phyloP scores from a whole-genome alignment of 2,329 filamentous ascomycete genomes.

The Thielaviopsis musarum region DNA sequence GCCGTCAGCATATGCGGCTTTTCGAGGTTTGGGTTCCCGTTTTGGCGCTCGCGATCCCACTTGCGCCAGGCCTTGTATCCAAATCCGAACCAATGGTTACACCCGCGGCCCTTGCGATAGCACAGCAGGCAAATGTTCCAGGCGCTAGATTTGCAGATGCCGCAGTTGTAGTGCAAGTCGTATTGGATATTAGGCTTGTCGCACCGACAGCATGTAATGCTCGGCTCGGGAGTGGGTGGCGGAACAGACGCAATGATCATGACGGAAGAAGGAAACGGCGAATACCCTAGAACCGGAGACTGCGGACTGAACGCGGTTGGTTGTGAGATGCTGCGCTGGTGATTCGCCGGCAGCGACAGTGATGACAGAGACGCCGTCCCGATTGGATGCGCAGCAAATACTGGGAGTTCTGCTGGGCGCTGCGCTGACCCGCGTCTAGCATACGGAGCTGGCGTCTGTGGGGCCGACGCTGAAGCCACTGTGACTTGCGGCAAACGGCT shows the following conservation, averaged over 20 bases:
- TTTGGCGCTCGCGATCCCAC: slow-evolving; percentile 40
- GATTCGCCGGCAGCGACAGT: neutral
- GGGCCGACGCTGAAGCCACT: neutral
- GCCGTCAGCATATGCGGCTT: slow-evolving; percentile 42
- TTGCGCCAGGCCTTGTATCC: slow-evolving; percentile 51
- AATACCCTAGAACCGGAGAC: neutral
- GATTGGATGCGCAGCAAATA: neutral
- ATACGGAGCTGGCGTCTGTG: neutral
- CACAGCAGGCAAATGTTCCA: slow-evolving; percentile 72
- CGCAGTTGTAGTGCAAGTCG: slow-evolving; percentile 71
- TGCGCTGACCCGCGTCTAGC: neutral
- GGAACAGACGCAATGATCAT: neutral
- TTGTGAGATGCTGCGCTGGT: slow-evolving; percentile 3
- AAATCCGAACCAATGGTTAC: slow-evolving; percentile 78
- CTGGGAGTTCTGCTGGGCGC: neutral
- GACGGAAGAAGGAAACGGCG: neutral
- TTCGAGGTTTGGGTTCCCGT: slow-evolving; percentile 21
- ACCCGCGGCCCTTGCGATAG: slow-evolving; percentile 62
- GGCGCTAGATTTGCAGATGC: slow-evolving; percentile 47
- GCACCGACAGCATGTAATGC: slow-evolving; percentile 58
- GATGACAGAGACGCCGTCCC: neutral
- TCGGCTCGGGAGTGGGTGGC: slow-evolving; percentile 37
- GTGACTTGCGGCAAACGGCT: slow-evolving; percentile 6
- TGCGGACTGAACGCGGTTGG: neutral
- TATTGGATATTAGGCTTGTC: slow-evolving; percentile 60